phyloP scores from a whole-genome alignment of 345 rosid species.

The Ceriops zippeliana region DNA sequence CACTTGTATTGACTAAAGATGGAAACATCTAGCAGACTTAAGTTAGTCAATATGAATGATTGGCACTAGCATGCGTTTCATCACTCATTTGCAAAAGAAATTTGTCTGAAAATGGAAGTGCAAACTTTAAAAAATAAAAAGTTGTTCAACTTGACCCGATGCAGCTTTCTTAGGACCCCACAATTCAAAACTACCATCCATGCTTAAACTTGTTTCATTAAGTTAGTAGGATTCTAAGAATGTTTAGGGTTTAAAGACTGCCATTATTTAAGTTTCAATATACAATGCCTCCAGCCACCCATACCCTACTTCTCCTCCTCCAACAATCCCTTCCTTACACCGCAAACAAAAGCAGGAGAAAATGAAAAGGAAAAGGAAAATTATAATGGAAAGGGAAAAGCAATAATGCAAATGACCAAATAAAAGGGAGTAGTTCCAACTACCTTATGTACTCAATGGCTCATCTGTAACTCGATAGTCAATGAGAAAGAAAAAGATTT shows the following conservation, averaged over 20 bases:
- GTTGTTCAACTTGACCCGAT: background rate
- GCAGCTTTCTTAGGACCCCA: background rate
- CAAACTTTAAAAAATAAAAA: background rate
- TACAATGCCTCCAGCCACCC: no score
- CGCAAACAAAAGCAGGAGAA: no score
- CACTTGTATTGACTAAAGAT: background rate
- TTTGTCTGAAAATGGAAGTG: background rate
- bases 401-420: background rate
- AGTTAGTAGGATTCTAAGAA: no score
- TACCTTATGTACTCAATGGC: background rate
- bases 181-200: background rate
- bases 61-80: no score
- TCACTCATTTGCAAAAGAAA: background rate
- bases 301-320: no score
- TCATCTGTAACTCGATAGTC: background rate
- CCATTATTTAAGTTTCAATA: background rate
- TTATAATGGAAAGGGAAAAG: no score
- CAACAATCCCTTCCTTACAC: no score
- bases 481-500: no score
- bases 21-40: background rate
- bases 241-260: background rate
- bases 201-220: background rate
- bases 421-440: background rate
- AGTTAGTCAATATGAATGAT: background rate
- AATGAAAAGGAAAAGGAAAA: no score